Conservation (phyloP, 2,329 filamentous ascomycete species). For the Phoma sp. region DNA sequence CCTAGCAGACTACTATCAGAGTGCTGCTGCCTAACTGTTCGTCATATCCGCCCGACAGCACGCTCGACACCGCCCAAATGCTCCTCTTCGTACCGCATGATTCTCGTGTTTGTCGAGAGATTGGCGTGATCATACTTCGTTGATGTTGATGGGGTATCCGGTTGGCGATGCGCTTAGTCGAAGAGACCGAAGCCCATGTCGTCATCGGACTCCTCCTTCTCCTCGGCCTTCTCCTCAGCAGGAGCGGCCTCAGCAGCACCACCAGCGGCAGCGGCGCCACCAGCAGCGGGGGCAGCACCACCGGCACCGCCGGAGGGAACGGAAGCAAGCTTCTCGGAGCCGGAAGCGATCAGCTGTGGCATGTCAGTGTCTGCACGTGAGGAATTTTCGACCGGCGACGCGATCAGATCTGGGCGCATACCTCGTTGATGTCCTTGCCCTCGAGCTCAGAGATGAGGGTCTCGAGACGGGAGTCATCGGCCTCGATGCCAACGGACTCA, state of each 20-base stretch:
- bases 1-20: slow-evolving; percentile 30
- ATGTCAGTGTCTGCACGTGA: slow-evolving; percentile 39
- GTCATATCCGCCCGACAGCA: slow-evolving; percentile 36
- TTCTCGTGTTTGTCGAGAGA: slow-evolving; percentile 38
- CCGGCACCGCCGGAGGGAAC: slow-evolving; percentile 89
- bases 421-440: slow-evolving; percentile 91
- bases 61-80: slow-evolving; percentile 46
- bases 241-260: slow-evolving; percentile 58
- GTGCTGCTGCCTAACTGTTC: slow-evolving; percentile 26
- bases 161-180: slow-evolving; percentile 57
- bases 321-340: slow-evolving; percentile 92
- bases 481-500: slow-evolving; percentile 92
- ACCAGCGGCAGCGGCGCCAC: slow-evolving; percentile 70
- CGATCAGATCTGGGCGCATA: slow-evolving; percentile 54
- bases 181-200: slow-evolving; percentile 79
- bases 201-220: slow-evolving; percentile 77
- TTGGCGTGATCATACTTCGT: slow-evolving; percentile 39
- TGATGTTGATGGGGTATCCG: slow-evolving; percentile 20
- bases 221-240: slow-evolving; percentile 70
- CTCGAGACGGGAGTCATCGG: slow-evolving; percentile 80
- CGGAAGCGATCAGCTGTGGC: slow-evolving; percentile 83
- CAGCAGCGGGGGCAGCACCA: slow-evolving; percentile 66
- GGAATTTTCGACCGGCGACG: slow-evolving; percentile 35
- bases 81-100: slow-evolving; percentile 40
- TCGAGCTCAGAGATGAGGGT: slow-evolving; percentile 89